Conservation (phyloP, 306 rosid genomes). For the Prunus davidiana region DNA sequence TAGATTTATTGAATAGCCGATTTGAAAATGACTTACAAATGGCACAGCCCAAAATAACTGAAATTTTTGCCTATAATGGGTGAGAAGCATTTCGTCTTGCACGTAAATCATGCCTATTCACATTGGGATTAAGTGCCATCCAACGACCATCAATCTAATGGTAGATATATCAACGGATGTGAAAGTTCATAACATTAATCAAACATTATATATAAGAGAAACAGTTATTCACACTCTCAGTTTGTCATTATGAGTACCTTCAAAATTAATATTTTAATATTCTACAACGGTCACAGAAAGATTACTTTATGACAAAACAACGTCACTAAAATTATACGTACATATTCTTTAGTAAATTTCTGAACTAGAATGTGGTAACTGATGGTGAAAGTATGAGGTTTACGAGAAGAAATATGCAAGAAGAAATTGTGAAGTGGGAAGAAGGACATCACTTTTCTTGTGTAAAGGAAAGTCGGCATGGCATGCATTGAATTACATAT, state of each 20-base stretch:
- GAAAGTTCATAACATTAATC: background rate
- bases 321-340: too few relatives aligned
- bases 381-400: background rate
- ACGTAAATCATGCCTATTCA: background rate
- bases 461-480: conserved; percentile 22
- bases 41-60: background rate
- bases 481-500: conserved; percentile 2
- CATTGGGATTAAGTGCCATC: background rate
- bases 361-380: background rate
- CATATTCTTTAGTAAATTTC: too few relatives aligned
- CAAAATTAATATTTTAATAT: background rate
- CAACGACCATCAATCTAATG: background rate
- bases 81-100: background rate
- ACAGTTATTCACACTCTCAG: background rate
- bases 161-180: background rate
- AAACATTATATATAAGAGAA: background rate
- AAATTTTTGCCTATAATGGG: background rate
- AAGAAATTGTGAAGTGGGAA: background rate
- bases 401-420: background rate
- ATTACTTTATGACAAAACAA: too few relatives aligned
- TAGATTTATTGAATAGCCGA: background rate
- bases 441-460: conserved; percentile 4
- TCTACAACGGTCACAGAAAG: background rate
- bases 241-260: background rate
- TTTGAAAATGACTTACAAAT: background rate